phyloP scores from a whole-genome alignment of 805 yeast genomes.

The Wickerhamiella lipophila region DNA sequence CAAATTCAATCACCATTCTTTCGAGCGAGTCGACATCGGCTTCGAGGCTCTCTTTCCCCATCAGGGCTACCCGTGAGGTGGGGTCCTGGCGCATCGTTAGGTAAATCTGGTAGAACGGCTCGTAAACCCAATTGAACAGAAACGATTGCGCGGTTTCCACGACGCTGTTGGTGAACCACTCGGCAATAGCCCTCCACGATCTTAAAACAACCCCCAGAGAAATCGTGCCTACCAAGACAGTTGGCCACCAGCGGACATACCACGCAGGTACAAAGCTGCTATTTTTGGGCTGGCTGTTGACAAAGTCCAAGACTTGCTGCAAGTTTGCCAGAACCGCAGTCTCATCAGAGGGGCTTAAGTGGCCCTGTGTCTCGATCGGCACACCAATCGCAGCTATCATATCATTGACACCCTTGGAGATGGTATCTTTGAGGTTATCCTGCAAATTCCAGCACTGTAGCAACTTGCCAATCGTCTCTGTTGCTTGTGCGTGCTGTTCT shows the following conservation, averaged over 20 bases:
- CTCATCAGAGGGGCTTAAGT: too few species aligned
- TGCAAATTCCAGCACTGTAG: slow-evolving; percentile 10
- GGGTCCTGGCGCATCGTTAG: slow-evolving; percentile 79
- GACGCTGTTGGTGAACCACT: slow-evolving; percentile 47
- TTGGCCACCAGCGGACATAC: slow-evolving; percentile 55
- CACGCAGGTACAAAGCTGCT: slow-evolving; percentile 14
- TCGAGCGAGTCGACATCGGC: slow-evolving; percentile 72
- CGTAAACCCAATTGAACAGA: slow-evolving; percentile 69
- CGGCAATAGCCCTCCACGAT: slow-evolving; percentile 40
- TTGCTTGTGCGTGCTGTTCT: slow-evolving; percentile 10
- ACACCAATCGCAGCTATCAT: slow-evolving; percentile 11
- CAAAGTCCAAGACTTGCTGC: slow-evolving; percentile 16
- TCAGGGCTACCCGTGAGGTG: slow-evolving; percentile 54
- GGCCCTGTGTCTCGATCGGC: background rate
- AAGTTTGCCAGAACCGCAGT: slow-evolving; percentile 12
- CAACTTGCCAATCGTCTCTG: slow-evolving; percentile 15
- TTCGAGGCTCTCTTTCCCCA: slow-evolving; percentile 63
- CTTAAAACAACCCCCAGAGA: slow-evolving; percentile 30
- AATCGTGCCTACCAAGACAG: slow-evolving; percentile 31
- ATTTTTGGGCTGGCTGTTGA: background rate
- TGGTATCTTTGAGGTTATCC: background rate
- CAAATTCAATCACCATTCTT: slow-evolving; percentile 74
- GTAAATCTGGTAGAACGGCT: slow-evolving; percentile 59
- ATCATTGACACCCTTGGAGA: background rate
- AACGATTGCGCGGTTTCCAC: slow-evolving; percentile 56